These are phyloP conservation scores for Suillus luteus DNA, from an alignment of 768 basidiomycete genomes.

Conservation along the genomic window DNA sequence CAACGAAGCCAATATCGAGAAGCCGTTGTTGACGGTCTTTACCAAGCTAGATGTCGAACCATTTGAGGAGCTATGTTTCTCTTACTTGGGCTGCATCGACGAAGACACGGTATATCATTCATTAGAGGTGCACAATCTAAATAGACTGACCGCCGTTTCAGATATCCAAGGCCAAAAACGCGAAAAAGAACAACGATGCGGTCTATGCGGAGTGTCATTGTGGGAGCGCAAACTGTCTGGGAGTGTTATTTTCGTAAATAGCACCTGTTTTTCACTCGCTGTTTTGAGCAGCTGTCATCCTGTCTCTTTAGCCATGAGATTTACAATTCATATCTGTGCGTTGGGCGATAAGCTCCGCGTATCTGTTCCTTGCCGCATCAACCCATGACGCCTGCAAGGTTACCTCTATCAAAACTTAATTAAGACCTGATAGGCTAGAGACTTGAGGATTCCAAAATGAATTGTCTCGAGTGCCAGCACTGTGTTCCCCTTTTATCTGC, in stretches of 20 bases:
- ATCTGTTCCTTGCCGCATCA: background rate
- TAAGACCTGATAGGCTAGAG: background rate
- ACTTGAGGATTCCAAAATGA: background rate
- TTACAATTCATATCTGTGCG: background rate
- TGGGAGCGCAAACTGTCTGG: slow-evolving; percentile 53
- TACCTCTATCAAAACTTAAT: background rate
- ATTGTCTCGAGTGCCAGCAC: background rate
- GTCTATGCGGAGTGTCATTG: slow-evolving; percentile 54
- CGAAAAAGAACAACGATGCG: slow-evolving; percentile 35
- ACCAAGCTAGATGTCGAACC: slow-evolving; percentile 62
- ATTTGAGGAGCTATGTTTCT: slow-evolving; percentile 76
- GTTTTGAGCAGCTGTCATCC: too few species aligned
- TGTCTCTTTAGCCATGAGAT: slow-evolving; percentile 2
- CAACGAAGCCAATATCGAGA: slow-evolving; percentile 71
- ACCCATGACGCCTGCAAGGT: background rate
- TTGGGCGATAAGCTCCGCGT: background rate
- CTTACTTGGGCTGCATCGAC: slow-evolving; percentile 63
- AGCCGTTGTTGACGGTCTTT: slow-evolving; percentile 70
- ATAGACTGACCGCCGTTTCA: slow-evolving; percentile 6
- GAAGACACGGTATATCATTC: slow-evolving; percentile 23
- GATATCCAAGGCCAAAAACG: background rate
- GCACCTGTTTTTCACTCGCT: slow-evolving; percentile 3
- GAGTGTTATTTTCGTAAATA: slow-evolving; percentile 33
- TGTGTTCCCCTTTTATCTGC: background rate
- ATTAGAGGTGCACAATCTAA: background rate